These are phyloP conservation scores for Biscogniauxia mediterranea DNA, from an alignment of 2,329 filamentous ascomycete genomes.

Conservation along the genomic window DNA sequence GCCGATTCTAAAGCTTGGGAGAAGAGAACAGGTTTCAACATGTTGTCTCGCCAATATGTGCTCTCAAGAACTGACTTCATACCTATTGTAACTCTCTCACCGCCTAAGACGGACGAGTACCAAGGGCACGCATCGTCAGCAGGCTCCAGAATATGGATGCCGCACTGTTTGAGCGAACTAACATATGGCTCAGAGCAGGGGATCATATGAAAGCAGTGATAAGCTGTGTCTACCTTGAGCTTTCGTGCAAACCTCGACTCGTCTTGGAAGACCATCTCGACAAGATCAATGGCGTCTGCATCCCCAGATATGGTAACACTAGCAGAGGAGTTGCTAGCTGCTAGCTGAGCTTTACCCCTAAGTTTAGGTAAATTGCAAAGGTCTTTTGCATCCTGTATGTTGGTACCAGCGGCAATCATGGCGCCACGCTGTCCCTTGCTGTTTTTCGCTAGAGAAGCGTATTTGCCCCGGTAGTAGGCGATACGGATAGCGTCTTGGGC, in stretches of 20 bases:
- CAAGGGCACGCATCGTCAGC: background rate
- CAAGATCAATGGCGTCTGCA: constrained; percentile 13
- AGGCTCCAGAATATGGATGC: constrained; percentile 4
- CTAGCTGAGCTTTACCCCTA: constrained; percentile 10
- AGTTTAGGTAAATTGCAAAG: constrained; percentile 11
- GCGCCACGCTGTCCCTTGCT: constrained; percentile 25
- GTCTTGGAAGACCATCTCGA: constrained; percentile 10
- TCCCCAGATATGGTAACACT: constrained; percentile 21
- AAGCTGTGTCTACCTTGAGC: constrained; percentile 18
- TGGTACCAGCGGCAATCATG: constrained; percentile 44
- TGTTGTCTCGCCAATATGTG: constrained; percentile 14
- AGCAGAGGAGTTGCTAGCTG: constrained; percentile 18
- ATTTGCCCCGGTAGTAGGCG: constrained; percentile 35
- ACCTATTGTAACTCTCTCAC: constrained; percentile 2
- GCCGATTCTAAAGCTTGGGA: constrained; percentile 9
- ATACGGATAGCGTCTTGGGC: constrained; percentile 28
- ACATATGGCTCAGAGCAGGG: constrained; percentile 9
- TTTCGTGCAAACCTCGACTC: constrained; percentile 16
- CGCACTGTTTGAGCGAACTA: constrained; percentile 2
- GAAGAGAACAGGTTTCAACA: constrained; percentile 15
- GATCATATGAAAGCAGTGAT: constrained; percentile 22
- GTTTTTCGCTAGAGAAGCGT: constrained; percentile 16
- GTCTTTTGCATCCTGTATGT: constrained; percentile 18
- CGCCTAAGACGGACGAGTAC: constrained; percentile 8
- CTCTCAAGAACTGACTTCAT: constrained; percentile 1